phyloP scores from a whole-genome alignment of 768 basidiomycete species.

The Hericium erinaceus region DNA sequence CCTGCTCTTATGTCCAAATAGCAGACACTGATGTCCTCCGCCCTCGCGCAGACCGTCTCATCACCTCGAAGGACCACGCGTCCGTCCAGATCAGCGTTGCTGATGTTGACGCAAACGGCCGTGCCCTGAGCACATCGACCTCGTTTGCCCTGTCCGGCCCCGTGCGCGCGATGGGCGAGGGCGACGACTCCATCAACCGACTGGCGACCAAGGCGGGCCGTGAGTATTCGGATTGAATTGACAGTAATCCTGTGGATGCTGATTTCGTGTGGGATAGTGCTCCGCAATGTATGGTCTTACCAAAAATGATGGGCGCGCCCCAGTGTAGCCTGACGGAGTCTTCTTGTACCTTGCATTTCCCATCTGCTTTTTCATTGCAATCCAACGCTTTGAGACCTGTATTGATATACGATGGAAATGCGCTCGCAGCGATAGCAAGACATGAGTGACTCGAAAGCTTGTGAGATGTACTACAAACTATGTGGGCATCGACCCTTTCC shows the following conservation, averaged over 20 bases:
- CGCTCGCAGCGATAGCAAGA: background rate
- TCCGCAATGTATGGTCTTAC: conserved; percentile 95
- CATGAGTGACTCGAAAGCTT: background rate
- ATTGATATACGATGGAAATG: background rate
- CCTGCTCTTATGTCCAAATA: background rate
- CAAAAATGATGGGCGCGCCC: conserved; percentile 58
- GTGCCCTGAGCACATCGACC: conserved; percentile 68
- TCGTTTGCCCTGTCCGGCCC: conserved; percentile 93
- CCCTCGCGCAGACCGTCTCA: conserved; percentile 70
- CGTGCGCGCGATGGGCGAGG: conserved; percentile 91
- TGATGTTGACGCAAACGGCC: conserved; percentile 88
- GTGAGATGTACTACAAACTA: too few relatives aligned
- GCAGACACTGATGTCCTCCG: too few relatives aligned
- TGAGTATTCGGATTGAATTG: conserved; percentile 37
- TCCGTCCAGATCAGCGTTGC: conserved; percentile 94
- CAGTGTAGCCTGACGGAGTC: background rate
- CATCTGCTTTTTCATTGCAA: background rate
- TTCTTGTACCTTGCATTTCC: background rate
- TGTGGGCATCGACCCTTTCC: too few relatives aligned
- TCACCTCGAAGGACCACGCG: conserved; percentile 98
- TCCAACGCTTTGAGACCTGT: background rate
- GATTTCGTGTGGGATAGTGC: conserved; percentile 43
- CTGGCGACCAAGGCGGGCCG: conserved; percentile 91
- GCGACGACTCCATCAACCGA: conserved; percentile 94
- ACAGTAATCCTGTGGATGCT: background rate